Percentiles rank a stretch among this genome's conserved stretches.
Conservation (phyloP, 2,329 filamentous ascomycete species). For the Arthrobotrys sinensis region DNA sequence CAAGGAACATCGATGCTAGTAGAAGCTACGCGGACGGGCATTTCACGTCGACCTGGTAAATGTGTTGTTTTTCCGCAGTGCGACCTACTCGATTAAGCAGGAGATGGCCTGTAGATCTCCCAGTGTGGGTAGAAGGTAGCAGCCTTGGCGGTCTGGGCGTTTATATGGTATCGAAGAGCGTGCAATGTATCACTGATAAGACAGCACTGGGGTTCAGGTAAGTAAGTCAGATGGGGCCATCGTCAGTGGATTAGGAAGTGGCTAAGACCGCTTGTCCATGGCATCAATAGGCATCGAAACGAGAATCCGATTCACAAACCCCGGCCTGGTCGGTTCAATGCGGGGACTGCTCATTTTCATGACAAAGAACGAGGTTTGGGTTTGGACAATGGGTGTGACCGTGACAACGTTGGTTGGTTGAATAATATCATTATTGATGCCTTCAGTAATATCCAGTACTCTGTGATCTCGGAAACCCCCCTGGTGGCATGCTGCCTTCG, state of each 20-base stretch:
- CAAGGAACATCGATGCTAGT: conserved; percentile 31
- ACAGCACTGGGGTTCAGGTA: conserved; percentile 32
- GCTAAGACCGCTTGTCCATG: conserved; percentile 33
- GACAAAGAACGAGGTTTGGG: background rate
- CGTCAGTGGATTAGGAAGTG: conserved; percentile 51
- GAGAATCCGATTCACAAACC: background rate
- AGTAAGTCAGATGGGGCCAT: conserved; percentile 31
- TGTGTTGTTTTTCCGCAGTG: conserved; percentile 41
- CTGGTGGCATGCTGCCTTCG: conserved; percentile 36
- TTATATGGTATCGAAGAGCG: conserved; percentile 7
- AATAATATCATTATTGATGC: background rate
- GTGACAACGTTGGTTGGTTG: background rate
- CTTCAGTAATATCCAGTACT: conserved; percentile 57
- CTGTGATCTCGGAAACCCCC: conserved; percentile 52
- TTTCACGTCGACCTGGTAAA: conserved; percentile 36
- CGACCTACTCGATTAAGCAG: conserved; percentile 52
- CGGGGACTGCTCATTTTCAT: conserved; percentile 1
- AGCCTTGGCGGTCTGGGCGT: conserved; percentile 54
- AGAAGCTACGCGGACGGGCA: conserved; percentile 32
- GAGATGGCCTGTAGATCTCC: conserved; percentile 39
- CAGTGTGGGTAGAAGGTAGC: conserved; percentile 45
- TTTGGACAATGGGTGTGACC: too few species aligned
- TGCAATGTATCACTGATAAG: conserved; percentile 32
- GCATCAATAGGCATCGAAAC: conserved; percentile 31
- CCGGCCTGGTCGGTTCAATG: conserved; percentile 11